Evolutionary conservation across 345 rosid genomes (phyloP), one percentile per base, ranked within the genome.

Genomic region (Eucalyptus victrix): DNA sequence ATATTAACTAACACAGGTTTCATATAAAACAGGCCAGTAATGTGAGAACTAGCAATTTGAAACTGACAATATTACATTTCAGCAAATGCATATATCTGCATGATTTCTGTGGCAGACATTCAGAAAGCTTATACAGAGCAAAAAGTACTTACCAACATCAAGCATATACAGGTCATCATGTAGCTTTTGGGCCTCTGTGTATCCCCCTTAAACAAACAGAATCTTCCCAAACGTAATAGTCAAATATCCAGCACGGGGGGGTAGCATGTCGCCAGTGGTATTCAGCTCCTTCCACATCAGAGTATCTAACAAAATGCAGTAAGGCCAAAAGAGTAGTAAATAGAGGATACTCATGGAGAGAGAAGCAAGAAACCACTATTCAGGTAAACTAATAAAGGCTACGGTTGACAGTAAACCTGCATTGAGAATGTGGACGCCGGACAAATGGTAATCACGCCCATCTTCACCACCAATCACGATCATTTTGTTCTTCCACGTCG

Each of bases 401-500:
- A 65, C 19, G 13, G 34, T 30, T 14, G 34, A 62, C 72, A 30
- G 34, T 30, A 91, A 87, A 97, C 99, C 99, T 95, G 99, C 91
- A 92, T 98, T 95, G 90, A 98, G 96, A 88, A 97, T 91, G 91
- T 98, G 97, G 72, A 97, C 99, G 92, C 97, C 99, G 15, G 98
- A 96, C 91, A 97, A 91, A 92, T 97, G 94, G 91, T 93, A 93
- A 94, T 98, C 99, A 90, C 90, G 93, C n/a, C 94, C 96, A 94
- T 98, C 98, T 96, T 97, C 98, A 72, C 99, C 99, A 62, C 99
- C 99, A 89, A 97, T 92, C 56, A 98, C 96, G 86, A 98, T 93
- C 60, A 98, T 90, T 88, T 94, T 95, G 92, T 95, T 96, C 53
- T 62, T 26, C 72, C 86, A 45, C 24, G 58, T 50, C 34, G 99